phyloP scores from a whole-genome alignment of 2,329 filamentous ascomycete genomes.

The Beauveria sp. region DNA sequence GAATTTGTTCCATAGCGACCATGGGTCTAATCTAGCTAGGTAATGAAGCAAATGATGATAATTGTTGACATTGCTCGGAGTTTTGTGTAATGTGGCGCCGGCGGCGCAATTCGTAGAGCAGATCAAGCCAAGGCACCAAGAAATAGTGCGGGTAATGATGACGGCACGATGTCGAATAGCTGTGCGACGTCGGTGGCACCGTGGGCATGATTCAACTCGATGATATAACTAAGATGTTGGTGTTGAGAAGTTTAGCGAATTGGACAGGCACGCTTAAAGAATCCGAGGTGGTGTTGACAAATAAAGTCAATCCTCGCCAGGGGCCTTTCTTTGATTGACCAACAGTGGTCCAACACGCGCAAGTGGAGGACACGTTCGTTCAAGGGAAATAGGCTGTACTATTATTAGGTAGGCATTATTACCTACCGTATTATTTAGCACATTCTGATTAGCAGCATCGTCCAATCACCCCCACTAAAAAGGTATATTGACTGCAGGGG shows the following conservation, averaged over 20 bases:
- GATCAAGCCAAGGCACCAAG: neutral
- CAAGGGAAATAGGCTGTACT: neutral
- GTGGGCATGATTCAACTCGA: neutral
- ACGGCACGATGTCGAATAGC: neutral
- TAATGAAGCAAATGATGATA: neutral
- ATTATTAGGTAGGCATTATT: neutral
- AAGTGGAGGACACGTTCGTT: too few relatives aligned
- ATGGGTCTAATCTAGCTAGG: neutral
- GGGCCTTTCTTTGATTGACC: neutral
- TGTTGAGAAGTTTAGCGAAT: too few relatives aligned
- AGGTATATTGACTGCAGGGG: neutral
- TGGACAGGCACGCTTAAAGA: too few relatives aligned
- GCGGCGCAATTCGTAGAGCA: neutral
- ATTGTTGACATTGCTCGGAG: neutral
- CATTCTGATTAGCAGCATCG: neutral
- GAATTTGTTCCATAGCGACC: neutral
- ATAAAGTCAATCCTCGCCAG: too few relatives aligned
- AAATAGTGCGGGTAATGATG: slow-evolving; percentile 6
- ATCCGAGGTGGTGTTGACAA: too few relatives aligned
- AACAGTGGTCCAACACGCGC: neutral
- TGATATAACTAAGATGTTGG: too few relatives aligned
- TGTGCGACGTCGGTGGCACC: neutral
- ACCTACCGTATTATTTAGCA: neutral
- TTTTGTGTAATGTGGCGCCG: neutral
- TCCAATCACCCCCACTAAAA: neutral